phyloP scores from a whole-genome alignment of 2,329 filamentous ascomycete genomes.

The Cladophialophora carrionii region DNA sequence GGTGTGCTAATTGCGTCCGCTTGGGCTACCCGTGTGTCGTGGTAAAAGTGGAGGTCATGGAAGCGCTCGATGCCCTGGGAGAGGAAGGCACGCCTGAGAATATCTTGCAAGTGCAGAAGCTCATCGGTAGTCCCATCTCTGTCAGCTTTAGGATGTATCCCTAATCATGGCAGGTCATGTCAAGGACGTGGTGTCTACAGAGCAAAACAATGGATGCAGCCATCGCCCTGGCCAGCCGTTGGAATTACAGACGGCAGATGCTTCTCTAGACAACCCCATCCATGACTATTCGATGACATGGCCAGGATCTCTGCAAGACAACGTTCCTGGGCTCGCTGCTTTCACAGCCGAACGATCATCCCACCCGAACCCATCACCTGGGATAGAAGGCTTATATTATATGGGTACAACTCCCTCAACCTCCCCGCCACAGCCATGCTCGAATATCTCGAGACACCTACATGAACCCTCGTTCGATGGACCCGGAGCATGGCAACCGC shows the following conservation, averaged over 20 bases:
- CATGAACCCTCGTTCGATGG: neutral
- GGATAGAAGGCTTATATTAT: neutral
- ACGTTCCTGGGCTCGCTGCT: neutral
- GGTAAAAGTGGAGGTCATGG: conserved; percentile 23
- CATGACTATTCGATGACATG: neutral
- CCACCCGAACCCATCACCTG: neutral
- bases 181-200: neutral
- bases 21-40: conserved; percentile 18
- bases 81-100: conserved; percentile 17
- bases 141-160: neutral
- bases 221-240: neutral
- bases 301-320: neutral
- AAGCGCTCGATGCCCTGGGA: conserved; percentile 16
- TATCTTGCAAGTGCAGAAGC: conserved; percentile 15
- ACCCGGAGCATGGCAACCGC: neutral
- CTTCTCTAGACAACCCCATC: neutral
- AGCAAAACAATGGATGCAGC: neutral
- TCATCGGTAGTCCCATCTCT: conserved; percentile 13
- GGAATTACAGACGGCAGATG: neutral
- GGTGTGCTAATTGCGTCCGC: conserved; percentile 17
- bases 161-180: conserved; percentile 8
- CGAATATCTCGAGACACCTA: neutral
- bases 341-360: neutral
- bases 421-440: neutral
- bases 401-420: neutral